Percentiles rank a stretch among this genome's conserved stretches.
Conservation (phyloP, 2,329 filamentous ascomycete species). For the Aureobasidium namibiae region DNA sequence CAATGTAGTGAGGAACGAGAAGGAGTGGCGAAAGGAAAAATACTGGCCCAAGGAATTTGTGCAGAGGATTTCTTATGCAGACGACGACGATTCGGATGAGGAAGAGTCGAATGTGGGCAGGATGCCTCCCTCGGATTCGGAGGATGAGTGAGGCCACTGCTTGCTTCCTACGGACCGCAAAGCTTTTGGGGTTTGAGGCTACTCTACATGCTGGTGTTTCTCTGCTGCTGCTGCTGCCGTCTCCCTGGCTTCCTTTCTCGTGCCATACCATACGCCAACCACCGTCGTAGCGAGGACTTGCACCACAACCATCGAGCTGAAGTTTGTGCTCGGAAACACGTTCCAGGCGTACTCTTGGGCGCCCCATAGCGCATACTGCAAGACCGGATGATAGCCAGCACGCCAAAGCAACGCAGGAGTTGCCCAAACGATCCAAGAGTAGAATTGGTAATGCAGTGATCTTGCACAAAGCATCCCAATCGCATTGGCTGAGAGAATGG, state of each 20-base stretch:
- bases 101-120: conserved; percentile 75
- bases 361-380: conserved; percentile 63
- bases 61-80: conserved; percentile 50
- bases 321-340: conserved; percentile 70
- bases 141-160: conserved; percentile 42
- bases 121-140: conserved; percentile 75
- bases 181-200: background rate
- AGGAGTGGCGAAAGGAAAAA: conserved; percentile 75
- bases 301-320: conserved; percentile 62
- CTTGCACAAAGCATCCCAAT: conserved; percentile 80
- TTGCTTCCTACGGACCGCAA: no score
- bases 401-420: conserved; percentile 83
- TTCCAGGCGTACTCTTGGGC: conserved; percentile 93
- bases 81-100: conserved; percentile 58
- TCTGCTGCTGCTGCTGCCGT: background rate
- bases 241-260: conserved; percentile 36
- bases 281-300: conserved; percentile 61
- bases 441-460: conserved; percentile 93
- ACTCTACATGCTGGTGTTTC: conserved; percentile 15
- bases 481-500: conserved; percentile 65
- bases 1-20: conserved; percentile 87
- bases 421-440: conserved; percentile 81
- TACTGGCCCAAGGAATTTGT: conserved; percentile 54
- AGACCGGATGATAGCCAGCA: conserved; percentile 57
- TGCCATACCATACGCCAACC: conserved; percentile 52